A percentile compares a stretch with the other conserved stretches of the same genome.
These are phyloP conservation scores for Stephania yunnanensis DNA, from an alignment of 164 flowering plant species.

Conservation along the genomic window DNA sequence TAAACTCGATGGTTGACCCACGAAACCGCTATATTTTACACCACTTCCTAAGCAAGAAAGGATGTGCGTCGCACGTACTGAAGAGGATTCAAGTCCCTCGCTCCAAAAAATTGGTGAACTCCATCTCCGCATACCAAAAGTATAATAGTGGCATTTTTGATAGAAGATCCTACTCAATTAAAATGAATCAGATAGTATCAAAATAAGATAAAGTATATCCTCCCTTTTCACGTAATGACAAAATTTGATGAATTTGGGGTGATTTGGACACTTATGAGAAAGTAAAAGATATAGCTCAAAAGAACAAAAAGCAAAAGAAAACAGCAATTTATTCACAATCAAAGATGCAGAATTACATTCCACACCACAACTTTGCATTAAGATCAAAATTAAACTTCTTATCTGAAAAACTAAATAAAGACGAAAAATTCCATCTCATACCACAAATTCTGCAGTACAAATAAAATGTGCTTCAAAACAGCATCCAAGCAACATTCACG, in stretches of 20 bases:
- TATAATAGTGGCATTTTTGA: slow-evolving; percentile 55
- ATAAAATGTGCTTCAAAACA: no score
- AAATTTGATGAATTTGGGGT: background rate
- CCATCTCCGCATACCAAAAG: slow-evolving; percentile 90
- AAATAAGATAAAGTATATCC: background rate
- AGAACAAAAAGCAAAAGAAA: background rate
- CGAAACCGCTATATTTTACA: slow-evolving; percentile 49
- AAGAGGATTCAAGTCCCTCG: slow-evolving; percentile 32
- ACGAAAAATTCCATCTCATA: background rate
- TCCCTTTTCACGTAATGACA: background rate
- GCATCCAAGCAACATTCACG: no score
- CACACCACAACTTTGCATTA: background rate
- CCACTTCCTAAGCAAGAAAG: slow-evolving; percentile 78
- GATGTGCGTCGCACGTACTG: slow-evolving; percentile 63
- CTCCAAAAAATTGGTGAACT: slow-evolving; percentile 37
- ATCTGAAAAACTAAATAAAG: background rate
- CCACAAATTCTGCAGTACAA: background rate
- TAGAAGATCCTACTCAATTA: slow-evolving; percentile 51
- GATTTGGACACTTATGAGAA: background rate
- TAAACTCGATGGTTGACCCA: slow-evolving; percentile 52
- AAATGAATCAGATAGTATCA: background rate
- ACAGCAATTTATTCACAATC: background rate
- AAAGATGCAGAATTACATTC: background rate
- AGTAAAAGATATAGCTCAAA: background rate
- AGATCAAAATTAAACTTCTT: background rate